These are phyloP conservation scores for Nowakowskiella sp. DNA, from an alignment of 192 early-diverging fungal species.

Conservation along the genomic window DNA sequence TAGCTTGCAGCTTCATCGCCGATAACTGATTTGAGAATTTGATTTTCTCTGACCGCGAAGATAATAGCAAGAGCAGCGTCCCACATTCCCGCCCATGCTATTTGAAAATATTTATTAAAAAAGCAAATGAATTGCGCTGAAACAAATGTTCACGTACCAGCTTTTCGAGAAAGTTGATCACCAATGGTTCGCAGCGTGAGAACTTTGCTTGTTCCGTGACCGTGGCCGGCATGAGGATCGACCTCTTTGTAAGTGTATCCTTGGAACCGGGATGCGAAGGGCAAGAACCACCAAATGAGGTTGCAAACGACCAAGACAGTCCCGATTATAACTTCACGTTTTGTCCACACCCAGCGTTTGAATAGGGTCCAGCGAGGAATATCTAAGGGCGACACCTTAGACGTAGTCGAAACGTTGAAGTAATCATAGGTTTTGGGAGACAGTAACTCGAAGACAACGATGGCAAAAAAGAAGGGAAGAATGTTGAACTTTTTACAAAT, in stretches of 20 bases:
- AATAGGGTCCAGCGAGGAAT: no score
- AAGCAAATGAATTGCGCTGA: no score
- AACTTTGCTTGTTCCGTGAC: background rate
- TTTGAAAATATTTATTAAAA: conserved; percentile 2
- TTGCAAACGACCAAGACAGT: background rate
- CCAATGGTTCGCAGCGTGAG: background rate
- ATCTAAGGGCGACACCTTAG: no score
- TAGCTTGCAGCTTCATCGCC: conserved; percentile 8
- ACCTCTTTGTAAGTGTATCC: background rate
- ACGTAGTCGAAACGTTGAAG: no score
- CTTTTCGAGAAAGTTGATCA: no score
- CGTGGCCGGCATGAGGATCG: background rate
- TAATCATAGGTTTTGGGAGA: no score
- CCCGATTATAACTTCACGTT: background rate
- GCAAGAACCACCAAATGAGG: conserved; percentile 1
- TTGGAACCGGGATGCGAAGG: background rate
- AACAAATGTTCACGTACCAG: no score
- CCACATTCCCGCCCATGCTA: conserved; percentile 11
- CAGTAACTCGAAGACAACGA: no score
- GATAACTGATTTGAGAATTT: conserved; percentile 2
- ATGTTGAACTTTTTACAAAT: no score
- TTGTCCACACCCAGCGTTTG: no score
- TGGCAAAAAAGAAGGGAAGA: no score
- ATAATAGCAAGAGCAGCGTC: conserved; percentile 7
- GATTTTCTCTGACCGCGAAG: conserved; percentile 15